phyloP scores from a whole-genome alignment of 2,329 filamentous ascomycete genomes.

The Penicillium sp. region DNA sequence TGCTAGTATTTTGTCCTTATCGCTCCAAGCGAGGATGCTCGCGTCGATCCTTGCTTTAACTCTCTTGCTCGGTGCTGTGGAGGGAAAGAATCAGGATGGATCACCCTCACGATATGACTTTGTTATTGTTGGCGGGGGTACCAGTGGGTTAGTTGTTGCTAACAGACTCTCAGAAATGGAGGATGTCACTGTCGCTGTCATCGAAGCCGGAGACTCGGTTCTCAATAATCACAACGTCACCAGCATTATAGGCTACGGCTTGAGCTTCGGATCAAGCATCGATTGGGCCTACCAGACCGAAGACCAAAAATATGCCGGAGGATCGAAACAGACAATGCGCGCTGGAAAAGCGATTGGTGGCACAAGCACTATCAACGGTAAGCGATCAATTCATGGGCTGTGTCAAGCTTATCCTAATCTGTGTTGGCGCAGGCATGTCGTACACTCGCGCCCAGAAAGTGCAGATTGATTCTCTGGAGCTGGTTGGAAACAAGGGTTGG shows the following conservation, averaged over 20 bases:
- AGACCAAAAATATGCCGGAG: conserved; percentile 39
- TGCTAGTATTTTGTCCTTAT: background rate
- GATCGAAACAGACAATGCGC: conserved; percentile 30
- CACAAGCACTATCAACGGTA: conserved; percentile 44
- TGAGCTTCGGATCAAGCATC: conserved; percentile 33
- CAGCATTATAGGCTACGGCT: conserved; percentile 21
- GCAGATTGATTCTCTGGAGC: conserved; percentile 39
- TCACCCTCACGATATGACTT: conserved; percentile 26
- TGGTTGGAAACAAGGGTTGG: conserved; percentile 31
- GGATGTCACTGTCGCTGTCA: conserved; percentile 27
- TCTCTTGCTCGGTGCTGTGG: conserved; percentile 8
- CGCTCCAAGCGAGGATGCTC: conserved; percentile 6
- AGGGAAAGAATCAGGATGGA: conserved; percentile 8
- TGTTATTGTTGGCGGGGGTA: conserved; percentile 36
- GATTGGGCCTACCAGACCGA: conserved; percentile 43
- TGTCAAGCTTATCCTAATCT: background rate
- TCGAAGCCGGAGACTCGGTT: conserved; percentile 32
- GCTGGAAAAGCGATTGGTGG: conserved; percentile 45
- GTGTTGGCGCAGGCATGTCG: conserved; percentile 30
- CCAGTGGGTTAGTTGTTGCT: conserved; percentile 33
- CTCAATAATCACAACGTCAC: conserved; percentile 30
- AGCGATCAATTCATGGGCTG: background rate
- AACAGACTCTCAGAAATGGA: conserved; percentile 33
- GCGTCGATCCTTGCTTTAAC: conserved; percentile 1
- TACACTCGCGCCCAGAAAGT: conserved; percentile 36